Evolutionary conservation across 345 rosid species (phyloP), one percentile per base, ranked within the genome.

Genomic region (Arabidopsis arenosa): DNA sequence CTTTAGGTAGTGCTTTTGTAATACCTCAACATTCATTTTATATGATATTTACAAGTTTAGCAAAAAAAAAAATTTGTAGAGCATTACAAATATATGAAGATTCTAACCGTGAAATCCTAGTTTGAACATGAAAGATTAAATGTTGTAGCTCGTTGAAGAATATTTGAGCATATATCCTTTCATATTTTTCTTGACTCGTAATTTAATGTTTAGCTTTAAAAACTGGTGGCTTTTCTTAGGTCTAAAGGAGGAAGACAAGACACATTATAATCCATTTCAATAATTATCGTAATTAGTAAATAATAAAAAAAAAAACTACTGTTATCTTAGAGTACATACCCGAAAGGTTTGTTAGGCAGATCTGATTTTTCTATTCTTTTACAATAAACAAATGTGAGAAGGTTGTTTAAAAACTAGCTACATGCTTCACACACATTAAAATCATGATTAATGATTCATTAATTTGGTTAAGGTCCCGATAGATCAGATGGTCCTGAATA

Each of bases 341-440:
- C 2, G 21, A 67, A 49, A 66, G 1, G 66, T 75, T 68, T 51
- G 60, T 68, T 67, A 37, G 52, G 68, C 56, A 58, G 67, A 66
- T 47, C 58, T 47, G 23, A 45, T 6, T 35, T 13, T 47, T 23
- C 0, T 23, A 53, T 61, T 60, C 23, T 33, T 61, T 61, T 8
- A 53, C 66, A 62, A 21, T 43, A 54, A 63, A 67, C 8, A 77
- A 45, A 37, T 47, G 32, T 32, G 53, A 57, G 32, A 28, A 56
- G 68, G 44, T 70, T 70, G 35, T 37, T 55, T 48, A 1, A 3
- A 69, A 44, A 28, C 39, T 51, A 61, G 58, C 32, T 56, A 64
- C 67, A 77, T 72, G 61, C 65, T 77, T 65, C 48, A 65, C 63
- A 71, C 72, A 77, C 73, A 65, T 73, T 53, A 53, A 79, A 68